Evolutionary conservation across 257 asterid genomes (phyloP).

Genomic region (Solanum rostratum): DNA sequence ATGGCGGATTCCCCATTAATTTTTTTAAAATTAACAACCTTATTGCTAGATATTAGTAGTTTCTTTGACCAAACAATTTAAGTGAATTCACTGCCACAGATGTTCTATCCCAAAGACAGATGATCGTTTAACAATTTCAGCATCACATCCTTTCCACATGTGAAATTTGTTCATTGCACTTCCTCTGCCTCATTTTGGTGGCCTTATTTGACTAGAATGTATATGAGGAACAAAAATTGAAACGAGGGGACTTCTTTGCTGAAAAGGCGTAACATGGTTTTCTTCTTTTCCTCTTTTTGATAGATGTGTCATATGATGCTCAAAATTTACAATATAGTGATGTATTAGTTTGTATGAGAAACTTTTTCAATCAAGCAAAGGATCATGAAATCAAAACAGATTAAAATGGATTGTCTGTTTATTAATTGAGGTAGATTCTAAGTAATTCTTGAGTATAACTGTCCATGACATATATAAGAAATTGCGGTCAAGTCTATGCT

Average conservation of each 20-base stretch:
- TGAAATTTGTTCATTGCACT: not conserved
- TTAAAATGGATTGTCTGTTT: not conserved
- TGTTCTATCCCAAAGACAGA: not conserved
- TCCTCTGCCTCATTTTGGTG: not conserved
- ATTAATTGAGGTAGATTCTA: not conserved
- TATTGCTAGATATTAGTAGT: not conserved
- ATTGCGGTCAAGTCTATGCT: not conserved
- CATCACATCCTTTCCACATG: not conserved
- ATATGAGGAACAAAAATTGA: not conserved
- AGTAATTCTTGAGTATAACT: not conserved
- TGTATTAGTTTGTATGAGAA: not conserved
- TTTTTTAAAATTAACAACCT: not conserved
- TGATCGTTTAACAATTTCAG: not conserved
- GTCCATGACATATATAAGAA: not conserved
- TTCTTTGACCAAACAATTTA: not conserved
- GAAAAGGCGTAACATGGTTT: not conserved
- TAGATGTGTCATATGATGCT: not conserved
- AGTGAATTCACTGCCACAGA: not conserved
- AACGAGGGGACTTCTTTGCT: not conserved
- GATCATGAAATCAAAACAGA: not conserved
- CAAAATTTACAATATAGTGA: not conserved
- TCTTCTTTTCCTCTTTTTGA: not conserved
- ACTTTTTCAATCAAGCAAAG: not conserved
- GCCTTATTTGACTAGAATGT: not conserved
- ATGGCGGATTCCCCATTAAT: not conserved